Percentiles rank a stretch among this genome's conserved stretches.
Conservation (phyloP, 345 rosid species). For the Arabidopsis suecica region DNA sequence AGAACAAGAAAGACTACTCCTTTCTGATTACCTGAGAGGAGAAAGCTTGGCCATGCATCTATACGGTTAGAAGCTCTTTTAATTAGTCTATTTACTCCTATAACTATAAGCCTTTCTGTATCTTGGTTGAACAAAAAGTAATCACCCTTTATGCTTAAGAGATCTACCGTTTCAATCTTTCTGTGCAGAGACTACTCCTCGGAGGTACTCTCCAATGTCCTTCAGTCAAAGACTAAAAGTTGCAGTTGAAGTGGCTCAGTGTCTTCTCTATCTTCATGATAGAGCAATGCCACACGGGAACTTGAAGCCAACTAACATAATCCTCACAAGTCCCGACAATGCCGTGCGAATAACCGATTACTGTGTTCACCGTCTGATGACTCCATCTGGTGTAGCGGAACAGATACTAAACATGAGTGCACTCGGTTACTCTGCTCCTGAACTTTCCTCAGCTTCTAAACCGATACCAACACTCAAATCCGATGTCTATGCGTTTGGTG, state of each 20-base stretch:
- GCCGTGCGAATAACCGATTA: slow-evolving; percentile 68
- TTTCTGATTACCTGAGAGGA: slow-evolving; percentile 80
- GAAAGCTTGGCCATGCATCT: slow-evolving; percentile 94
- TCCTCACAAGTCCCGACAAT: slow-evolving; percentile 63
- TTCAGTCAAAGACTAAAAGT: slow-evolving; percentile 81
- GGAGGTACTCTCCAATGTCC: slow-evolving; percentile 77
- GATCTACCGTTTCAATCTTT: not conserved
- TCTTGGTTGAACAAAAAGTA: not conserved
- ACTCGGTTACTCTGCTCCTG: slow-evolving; percentile 92
- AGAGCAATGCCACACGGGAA: slow-evolving; percentile 85
- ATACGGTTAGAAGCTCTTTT: slow-evolving; percentile 65
- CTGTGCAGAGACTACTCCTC: slow-evolving; percentile 84
- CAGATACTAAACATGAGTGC: slow-evolving; percentile 92
- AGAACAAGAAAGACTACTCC: slow-evolving; percentile 93
- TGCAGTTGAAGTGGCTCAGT: slow-evolving; percentile 76
- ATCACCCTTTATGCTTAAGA: not conserved
- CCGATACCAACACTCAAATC: slow-evolving; percentile 74
- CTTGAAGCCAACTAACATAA: slow-evolving; percentile 84
- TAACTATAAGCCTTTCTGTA: not conserved
- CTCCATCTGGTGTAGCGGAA: slow-evolving; percentile 79
- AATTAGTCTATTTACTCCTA: not conserved
- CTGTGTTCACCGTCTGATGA: slow-evolving; percentile 88
- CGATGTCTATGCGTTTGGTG: slow-evolving; percentile 89
- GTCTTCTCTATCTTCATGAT: slow-evolving; percentile 82
- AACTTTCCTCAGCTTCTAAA: slow-evolving; percentile 69